Evolutionary conservation across 805 yeast genomes (phyloP).

Genomic region (Candida nanaspora): DNA sequence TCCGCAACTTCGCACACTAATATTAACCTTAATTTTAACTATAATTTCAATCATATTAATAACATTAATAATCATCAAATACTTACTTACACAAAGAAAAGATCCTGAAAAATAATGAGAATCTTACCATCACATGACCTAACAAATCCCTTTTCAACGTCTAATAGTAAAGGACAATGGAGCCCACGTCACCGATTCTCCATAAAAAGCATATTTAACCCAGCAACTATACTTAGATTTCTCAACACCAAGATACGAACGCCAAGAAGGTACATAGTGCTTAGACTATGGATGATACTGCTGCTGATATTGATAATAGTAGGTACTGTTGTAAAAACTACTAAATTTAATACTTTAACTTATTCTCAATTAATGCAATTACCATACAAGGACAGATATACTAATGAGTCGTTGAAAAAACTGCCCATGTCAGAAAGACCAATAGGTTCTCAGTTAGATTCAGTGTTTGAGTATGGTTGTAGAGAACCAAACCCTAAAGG

Average conservation of each 20-base stretch:
- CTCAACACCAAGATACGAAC: slow-evolving; percentile 10
- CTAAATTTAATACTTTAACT: not conserved
- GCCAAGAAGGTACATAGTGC: slow-evolving; percentile 5
- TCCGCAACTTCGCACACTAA: too few relatives aligned
- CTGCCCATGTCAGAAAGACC: slow-evolving; percentile 22
- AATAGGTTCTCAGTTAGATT: slow-evolving; percentile 17
- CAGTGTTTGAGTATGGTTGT: slow-evolving; percentile 28
- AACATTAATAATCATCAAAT: too few relatives aligned
- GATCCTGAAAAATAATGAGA: too few relatives aligned
- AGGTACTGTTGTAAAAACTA: not conserved
- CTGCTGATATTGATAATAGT: not conserved
- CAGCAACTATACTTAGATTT: not conserved
- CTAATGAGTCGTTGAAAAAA: slow-evolving; percentile 5
- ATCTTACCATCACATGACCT: too few relatives aligned
- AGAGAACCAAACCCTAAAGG: slow-evolving; percentile 18
- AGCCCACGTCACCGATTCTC: too few relatives aligned
- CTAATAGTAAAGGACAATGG: too few relatives aligned
- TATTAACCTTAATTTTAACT: too few relatives aligned
- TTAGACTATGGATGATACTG: slow-evolving; percentile 12
- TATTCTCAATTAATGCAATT: slow-evolving; percentile 4
- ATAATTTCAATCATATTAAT: too few relatives aligned
- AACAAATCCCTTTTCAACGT: too few relatives aligned
- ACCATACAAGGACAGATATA: slow-evolving; percentile 14
- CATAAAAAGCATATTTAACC: not conserved
- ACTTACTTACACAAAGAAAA: too few relatives aligned